Base-by-base conservation (phyloP, 495 filamentous ascomycete genomes). In the Daldinia decipiens region DNA sequence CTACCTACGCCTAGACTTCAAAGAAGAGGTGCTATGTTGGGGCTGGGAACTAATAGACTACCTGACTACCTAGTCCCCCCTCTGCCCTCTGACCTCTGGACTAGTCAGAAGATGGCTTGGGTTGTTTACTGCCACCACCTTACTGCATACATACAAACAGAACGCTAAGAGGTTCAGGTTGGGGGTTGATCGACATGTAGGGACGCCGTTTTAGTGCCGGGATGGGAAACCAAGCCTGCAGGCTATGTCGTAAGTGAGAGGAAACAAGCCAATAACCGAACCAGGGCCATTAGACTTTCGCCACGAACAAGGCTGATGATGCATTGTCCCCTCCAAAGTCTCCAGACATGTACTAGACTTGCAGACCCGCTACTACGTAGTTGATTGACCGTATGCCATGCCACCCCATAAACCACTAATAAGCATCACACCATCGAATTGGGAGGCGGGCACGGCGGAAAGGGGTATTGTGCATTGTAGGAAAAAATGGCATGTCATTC, bases 171-270 rank as follows among this genome's bases (percentile, higher is more conserved):
- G 64, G 70, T 72, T 56, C 60, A 65, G 68, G 68, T 57, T 67
- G 70, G 60, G 60, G 60, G 68, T 51, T 59, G 80, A 81, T 82
- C 79, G 77, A 62, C 80, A 70, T 68, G 71, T 71, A 75, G 64
- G 67, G 69, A 58, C 64, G 53, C 78, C 64, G 61, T 69, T 76
- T 71, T 74, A 73, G 76, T 73, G 71, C 58, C 70, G 55, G 74
- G 67, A 76, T 71, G 55, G 76, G 75, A 55, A 72, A 52, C 55
- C 71, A 71, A 67, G 63, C 69, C 64, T 78, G 74, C 72, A 74
- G 74, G 71, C 68, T 74, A 78, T 78, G 76, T 59, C 74, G 76
- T 76, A 76, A 64, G 66, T 65, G 66, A 67, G 59, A 69, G 38
- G 12, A 59, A 38, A 59, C 63, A 55, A 45, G 61, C 75, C 75